These are phyloP conservation scores for Capsella rubella DNA, from an alignment of 441 rosid species.

Conservation along the genomic window DNA sequence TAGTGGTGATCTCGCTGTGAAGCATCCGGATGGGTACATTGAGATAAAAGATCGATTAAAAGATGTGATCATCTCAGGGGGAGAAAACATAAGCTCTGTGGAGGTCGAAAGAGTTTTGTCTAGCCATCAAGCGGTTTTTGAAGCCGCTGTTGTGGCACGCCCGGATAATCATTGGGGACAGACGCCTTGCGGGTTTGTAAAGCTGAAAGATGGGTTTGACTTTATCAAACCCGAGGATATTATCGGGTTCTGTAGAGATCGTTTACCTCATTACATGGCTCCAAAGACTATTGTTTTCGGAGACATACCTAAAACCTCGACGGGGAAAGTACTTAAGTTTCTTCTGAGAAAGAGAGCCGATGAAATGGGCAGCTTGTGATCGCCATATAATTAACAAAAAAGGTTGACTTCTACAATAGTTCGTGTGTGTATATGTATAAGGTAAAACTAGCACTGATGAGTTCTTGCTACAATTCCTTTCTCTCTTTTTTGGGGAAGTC, in stretches of 20 bases:
- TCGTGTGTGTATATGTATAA: too few species aligned
- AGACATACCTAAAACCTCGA: slow-evolving; percentile 78
- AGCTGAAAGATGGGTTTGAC: slow-evolving; percentile 58
- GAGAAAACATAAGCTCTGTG: slow-evolving; percentile 73
- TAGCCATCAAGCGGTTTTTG: slow-evolving; percentile 62
- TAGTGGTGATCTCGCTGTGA: slow-evolving; percentile 70
- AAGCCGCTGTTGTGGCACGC: slow-evolving; percentile 70
- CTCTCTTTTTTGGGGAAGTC: too few species aligned
- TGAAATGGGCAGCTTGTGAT: slow-evolving; percentile 64
- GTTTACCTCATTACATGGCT: slow-evolving; percentile 77
- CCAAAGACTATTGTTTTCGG: slow-evolving; percentile 67
- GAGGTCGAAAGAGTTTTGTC: slow-evolving; percentile 68
- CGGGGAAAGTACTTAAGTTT: slow-evolving; percentile 79
- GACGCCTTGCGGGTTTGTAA: slow-evolving; percentile 80
- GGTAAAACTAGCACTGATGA: too few species aligned
- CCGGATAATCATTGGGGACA: slow-evolving; percentile 87
- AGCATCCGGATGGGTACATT: slow-evolving; percentile 66
- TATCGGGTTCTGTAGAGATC: slow-evolving; percentile 61
- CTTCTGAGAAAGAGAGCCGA: slow-evolving; percentile 64
- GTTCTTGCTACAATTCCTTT: too few species aligned
- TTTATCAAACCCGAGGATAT: slow-evolving; percentile 51
- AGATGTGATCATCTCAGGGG: slow-evolving; percentile 74
- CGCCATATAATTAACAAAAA: neutral
- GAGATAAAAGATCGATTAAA: slow-evolving; percentile 67
- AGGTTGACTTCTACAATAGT: too few species aligned